Conservation (phyloP, 306 rosid species). For the Trifolium pratense region DNA sequence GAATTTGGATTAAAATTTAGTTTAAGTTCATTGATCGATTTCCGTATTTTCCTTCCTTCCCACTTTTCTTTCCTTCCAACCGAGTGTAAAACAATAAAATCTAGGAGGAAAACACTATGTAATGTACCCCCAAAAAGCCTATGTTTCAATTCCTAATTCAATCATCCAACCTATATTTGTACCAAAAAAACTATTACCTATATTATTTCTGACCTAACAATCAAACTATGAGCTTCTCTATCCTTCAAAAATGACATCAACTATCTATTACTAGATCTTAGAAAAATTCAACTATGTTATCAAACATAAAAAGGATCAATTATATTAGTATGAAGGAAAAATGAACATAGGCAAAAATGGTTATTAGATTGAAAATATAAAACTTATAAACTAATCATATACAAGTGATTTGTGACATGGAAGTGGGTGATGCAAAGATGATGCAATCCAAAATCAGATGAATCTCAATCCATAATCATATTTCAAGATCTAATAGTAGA, state of each 20-base stretch:
- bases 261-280: too few species aligned
- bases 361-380: neutral
- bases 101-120: neutral
- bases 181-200: neutral
- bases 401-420: neutral
- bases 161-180: neutral
- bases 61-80: too few species aligned
- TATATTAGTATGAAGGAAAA: neutral
- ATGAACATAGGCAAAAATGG: neutral
- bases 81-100: neutral
- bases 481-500: neutral
- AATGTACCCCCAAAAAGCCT: neutral
- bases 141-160: neutral
- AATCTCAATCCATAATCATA: conserved; percentile 27
- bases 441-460: conserved; percentile 8
- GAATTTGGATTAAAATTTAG: too few species aligned
- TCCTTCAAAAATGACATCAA: too few species aligned
- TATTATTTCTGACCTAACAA: too few species aligned
- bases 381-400: neutral
- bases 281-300: too few species aligned
- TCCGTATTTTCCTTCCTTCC: too few species aligned
- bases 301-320: too few species aligned
- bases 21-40: too few species aligned
- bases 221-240: too few species aligned
- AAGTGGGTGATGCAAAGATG: neutral